Conservation (phyloP, 805 yeast genomes). For the Schwanniomyces yamadae region DNA sequence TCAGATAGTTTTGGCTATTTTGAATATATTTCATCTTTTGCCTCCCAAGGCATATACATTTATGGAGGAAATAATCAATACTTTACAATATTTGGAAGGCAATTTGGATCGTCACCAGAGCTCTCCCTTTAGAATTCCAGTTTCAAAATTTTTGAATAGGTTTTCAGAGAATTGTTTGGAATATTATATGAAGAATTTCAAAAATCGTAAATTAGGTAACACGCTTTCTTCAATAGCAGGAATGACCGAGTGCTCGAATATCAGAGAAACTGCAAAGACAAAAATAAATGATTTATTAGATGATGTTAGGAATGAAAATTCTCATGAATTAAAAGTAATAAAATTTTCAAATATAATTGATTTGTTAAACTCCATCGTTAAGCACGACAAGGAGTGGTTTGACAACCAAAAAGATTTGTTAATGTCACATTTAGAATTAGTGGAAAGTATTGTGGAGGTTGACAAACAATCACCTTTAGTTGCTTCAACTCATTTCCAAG, state of each 20-base stretch:
- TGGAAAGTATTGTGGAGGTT: conserved; percentile 43
- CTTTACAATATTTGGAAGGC: conserved; percentile 75
- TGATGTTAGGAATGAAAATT: conserved; percentile 47
- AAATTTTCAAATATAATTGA: conserved; percentile 76
- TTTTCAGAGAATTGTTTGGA: conserved; percentile 74
- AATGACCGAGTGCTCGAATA: conserved; percentile 50
- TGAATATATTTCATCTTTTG: conserved; percentile 85
- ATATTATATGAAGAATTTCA: conserved; percentile 66
- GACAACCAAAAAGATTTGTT: conserved; percentile 46
- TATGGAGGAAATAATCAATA: conserved; percentile 79
- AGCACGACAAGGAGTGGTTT: conserved; percentile 60
- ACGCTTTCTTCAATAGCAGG: conserved; percentile 66
- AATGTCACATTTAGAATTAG: conserved; percentile 39
- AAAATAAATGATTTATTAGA: conserved; percentile 51
- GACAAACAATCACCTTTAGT: conserved; percentile 45
- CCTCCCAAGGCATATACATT: conserved; percentile 93
- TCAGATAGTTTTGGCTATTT: conserved; percentile 82
- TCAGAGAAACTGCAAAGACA: conserved; percentile 55
- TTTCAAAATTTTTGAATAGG: conserved; percentile 80
- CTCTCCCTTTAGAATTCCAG: conserved; percentile 90
- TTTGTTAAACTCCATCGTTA: conserved; percentile 52
- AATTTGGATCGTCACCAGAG: conserved; percentile 78
- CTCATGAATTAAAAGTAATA: conserved; percentile 53
- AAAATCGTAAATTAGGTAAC: conserved; percentile 61
- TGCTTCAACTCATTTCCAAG: conserved; percentile 65